Evolutionary conservation across 2,329 filamentous ascomycete genomes (phyloP).

Genomic region (Cladosporium cucumerinum): DNA sequence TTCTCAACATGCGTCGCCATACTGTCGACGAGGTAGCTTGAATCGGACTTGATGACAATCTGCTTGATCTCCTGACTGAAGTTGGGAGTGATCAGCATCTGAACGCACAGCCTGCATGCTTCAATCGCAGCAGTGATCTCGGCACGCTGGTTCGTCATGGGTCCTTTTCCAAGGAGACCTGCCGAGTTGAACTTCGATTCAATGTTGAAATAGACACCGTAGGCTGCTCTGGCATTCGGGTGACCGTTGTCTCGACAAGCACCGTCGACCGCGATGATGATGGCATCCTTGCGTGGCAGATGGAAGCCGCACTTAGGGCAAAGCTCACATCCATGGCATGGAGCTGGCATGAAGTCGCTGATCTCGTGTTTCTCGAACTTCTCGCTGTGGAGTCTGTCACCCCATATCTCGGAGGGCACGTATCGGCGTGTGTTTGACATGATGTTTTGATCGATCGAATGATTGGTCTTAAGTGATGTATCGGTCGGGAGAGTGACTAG

Average conservation of each 20-base stretch:
- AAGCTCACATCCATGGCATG: not conserved
- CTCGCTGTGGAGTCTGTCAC: not conserved
- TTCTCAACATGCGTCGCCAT: conserved; percentile 32
- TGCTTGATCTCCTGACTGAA: not conserved
- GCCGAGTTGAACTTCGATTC: conserved; percentile 13
- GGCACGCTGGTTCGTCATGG: conserved; percentile 21
- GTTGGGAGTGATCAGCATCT: conserved; percentile 13
- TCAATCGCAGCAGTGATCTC: conserved; percentile 24
- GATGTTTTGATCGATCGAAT: not conserved
- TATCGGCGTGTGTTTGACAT: not conserved
- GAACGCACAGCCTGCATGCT: conserved; percentile 15
- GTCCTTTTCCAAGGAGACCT: conserved; percentile 12
- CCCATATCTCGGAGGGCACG: not conserved
- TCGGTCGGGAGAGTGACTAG: not conserved
- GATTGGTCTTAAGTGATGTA: not conserved
- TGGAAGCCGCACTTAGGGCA: not conserved
- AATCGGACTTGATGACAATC: conserved; percentile 34
- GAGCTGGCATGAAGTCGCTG: not conserved
- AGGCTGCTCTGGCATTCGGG: conserved; percentile 17
- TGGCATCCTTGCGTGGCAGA: conserved; percentile 26
- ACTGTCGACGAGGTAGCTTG: conserved; percentile 34
- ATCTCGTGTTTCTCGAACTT: too few species aligned
- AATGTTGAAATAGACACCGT: conserved; percentile 23
- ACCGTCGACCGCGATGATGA: conserved; percentile 27
- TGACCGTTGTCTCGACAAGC: conserved; percentile 26